These are phyloP conservation scores for Aspergillus sclerotiicarbonarius DNA, from an alignment of 495 filamentous ascomycete species.

Conservation along the genomic window DNA sequence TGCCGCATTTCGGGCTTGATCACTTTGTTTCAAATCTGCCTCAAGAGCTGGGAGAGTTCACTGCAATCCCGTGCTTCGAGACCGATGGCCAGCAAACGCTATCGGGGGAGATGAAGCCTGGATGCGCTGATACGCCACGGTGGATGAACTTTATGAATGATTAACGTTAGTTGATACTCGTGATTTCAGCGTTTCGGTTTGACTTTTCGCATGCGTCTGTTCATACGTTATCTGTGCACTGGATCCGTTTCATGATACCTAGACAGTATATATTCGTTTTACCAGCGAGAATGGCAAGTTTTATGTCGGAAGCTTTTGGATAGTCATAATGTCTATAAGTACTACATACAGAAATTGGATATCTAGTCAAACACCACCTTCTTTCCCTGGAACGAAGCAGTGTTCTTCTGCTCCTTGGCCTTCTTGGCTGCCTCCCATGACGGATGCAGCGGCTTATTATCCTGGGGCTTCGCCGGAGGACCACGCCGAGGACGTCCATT, in stretches of 20 bases:
- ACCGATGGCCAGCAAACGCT: conserved; percentile 33
- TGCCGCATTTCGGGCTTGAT: conserved; percentile 43
- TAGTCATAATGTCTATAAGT: neutral
- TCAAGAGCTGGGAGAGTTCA: conserved; percentile 48
- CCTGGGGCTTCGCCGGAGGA: conserved; percentile 35
- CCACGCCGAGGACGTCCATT: conserved; percentile 10
- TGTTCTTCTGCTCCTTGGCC: conserved; percentile 65
- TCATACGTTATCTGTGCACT: neutral
- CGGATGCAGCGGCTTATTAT: conserved; percentile 76
- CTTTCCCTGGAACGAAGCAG: conserved; percentile 74
- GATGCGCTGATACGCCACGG: conserved; percentile 21
- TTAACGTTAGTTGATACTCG: conserved; percentile 9
- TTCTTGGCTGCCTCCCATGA: conserved; percentile 89
- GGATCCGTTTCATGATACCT: conserved; percentile 17
- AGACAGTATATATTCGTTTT: conserved; percentile 6
- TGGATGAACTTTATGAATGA: conserved; percentile 45
- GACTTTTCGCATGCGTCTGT: neutral
- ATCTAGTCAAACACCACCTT: conserved; percentile 85
- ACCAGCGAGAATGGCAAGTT: neutral
- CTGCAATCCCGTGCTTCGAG: conserved; percentile 48
- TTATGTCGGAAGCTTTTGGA: neutral
- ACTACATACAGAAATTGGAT: conserved; percentile 5
- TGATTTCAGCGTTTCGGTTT: conserved; percentile 9
- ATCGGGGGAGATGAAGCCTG: conserved; percentile 27
- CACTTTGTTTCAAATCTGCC: conserved; percentile 49